Conservation (phyloP, 2,329 filamentous ascomycete species). For the Aspergillus sp. region DNA sequence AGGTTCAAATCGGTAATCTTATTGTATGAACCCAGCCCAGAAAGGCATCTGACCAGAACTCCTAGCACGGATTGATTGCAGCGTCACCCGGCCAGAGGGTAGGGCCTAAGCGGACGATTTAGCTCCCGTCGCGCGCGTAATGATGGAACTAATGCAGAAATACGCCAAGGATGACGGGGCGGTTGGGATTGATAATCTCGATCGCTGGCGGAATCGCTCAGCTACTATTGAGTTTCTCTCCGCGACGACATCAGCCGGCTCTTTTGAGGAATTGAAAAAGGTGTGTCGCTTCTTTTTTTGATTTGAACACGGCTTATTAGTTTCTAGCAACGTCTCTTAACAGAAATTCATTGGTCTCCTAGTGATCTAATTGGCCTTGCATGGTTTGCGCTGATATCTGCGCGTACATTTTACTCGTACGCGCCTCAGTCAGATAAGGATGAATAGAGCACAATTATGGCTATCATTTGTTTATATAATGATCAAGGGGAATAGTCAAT, state of each 20-base stretch:
- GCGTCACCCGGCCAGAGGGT: constrained; percentile 3
- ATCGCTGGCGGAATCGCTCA: constrained; percentile 3
- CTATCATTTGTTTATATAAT: too few relatives aligned
- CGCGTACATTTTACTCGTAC: constrained; percentile 9
- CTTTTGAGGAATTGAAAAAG: constrained; percentile 9
- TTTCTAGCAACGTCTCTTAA: constrained; percentile 10
- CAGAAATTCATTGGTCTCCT: constrained; percentile 6
- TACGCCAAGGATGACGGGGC: constrained; percentile 22
- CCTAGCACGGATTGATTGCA: constrained; percentile 3
- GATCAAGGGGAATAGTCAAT: too few relatives aligned
- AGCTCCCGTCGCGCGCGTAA: constrained; percentile 14
- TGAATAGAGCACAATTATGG: constrained; percentile 1
- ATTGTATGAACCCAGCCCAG: constrained; percentile 4
- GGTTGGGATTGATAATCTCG: constrained; percentile 20
- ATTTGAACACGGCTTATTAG: constrained; percentile 4
- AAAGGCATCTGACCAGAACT: constrained; percentile 5
- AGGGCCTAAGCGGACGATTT: constrained; percentile 10
- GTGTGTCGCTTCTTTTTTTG: constrained; percentile 3
- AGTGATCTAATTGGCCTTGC: constrained; percentile 9
- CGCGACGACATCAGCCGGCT: constrained; percentile 7
- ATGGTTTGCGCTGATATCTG: constrained; percentile 13
- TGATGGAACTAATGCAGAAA: constrained; percentile 23
- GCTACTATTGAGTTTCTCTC: constrained; percentile 8
- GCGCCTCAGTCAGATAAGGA: constrained; percentile 1
- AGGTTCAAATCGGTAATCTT: constrained; percentile 16